Percentiles rank a stretch among this genome's conserved stretches.
Evolutionary conservation across 345 rosid genomes (phyloP).

Genomic region (Brassica rapa): DNA sequence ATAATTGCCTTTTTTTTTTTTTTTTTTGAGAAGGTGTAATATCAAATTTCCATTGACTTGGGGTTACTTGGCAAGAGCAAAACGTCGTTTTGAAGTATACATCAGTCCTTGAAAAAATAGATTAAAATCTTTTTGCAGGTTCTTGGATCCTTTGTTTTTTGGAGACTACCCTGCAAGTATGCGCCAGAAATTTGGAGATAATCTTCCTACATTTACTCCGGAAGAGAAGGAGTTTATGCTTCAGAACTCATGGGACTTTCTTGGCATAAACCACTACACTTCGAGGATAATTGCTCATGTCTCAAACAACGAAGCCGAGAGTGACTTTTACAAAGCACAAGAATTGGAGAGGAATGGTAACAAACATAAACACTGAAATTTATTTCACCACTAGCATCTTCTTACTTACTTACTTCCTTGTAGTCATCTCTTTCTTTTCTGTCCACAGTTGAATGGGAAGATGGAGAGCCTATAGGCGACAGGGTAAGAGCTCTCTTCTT

Average conservation of each 20-base stretch:
- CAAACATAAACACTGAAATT: background rate
- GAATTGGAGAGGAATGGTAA: slow-evolving; percentile 66
- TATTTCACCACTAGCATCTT: background rate
- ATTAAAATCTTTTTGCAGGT: slow-evolving; percentile 48
- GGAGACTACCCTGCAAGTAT: slow-evolving; percentile 84
- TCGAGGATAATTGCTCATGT: slow-evolving; percentile 71
- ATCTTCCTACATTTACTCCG: slow-evolving; percentile 68
- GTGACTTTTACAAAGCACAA: slow-evolving; percentile 60
- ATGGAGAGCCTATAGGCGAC: slow-evolving; percentile 76
- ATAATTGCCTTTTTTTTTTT: no score
- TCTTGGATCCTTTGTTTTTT: slow-evolving; percentile 68
- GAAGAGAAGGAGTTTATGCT: slow-evolving; percentile 67
- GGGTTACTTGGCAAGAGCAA: no score
- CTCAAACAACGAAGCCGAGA: slow-evolving; percentile 46
- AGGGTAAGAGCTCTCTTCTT: slow-evolving; percentile 49
- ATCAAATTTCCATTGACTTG: no score
- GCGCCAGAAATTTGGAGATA: slow-evolving; percentile 62
- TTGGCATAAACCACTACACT: slow-evolving; percentile 90
- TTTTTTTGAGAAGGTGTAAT: no score
- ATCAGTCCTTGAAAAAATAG: background rate
- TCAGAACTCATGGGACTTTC: slow-evolving; percentile 63
- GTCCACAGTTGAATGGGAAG: slow-evolving; percentile 65
- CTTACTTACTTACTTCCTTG: background rate
- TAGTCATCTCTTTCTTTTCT: slow-evolving; percentile 25
- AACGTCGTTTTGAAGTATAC: no score